These are phyloP conservation scores for Rhodosporidiobolus odoratus DNA, from an alignment of 768 basidiomycete genomes.

Conservation along the genomic window DNA sequence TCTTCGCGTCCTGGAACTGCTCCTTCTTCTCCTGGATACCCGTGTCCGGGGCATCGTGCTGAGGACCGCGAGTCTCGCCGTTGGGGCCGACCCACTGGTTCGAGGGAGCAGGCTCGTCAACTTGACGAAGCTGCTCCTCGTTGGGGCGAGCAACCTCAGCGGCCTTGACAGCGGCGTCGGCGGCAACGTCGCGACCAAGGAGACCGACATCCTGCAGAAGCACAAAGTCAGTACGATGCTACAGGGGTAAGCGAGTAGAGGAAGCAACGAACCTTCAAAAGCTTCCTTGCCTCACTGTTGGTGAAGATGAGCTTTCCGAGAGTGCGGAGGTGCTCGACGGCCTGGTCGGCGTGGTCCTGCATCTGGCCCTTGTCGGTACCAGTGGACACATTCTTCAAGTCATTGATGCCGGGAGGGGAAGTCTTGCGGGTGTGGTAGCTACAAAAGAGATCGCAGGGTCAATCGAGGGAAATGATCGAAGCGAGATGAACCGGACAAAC, in stretches of 20 bases:
- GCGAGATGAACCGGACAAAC: background rate
- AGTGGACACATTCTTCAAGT: slow-evolving; percentile 51
- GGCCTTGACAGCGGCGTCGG: slow-evolving; percentile 62
- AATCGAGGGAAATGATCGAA: background rate
- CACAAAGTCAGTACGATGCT: no score
- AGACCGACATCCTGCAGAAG: slow-evolving; percentile 49
- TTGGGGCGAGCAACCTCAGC: slow-evolving; percentile 65
- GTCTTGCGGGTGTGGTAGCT: slow-evolving; percentile 56
- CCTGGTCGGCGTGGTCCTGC: slow-evolving; percentile 60
- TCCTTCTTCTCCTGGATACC: slow-evolving; percentile 53
- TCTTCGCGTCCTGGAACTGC: slow-evolving; percentile 42
- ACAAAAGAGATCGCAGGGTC: background rate
- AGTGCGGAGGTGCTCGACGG: slow-evolving; percentile 78
- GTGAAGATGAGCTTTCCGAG: slow-evolving; percentile 72
- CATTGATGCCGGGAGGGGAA: slow-evolving; percentile 42
- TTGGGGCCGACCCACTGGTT: slow-evolving; percentile 55
- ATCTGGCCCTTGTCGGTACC: slow-evolving; percentile 52
- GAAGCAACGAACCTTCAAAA: no score
- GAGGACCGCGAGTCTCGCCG: slow-evolving; percentile 49
- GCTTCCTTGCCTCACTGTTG: slow-evolving; percentile 57
- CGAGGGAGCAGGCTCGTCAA: slow-evolving; percentile 65
- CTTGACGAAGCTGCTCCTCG: slow-evolving; percentile 57
- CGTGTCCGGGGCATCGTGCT: slow-evolving; percentile 54
- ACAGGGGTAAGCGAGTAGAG: no score
- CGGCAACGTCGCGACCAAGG: slow-evolving; percentile 45